Evolutionary conservation across 148 eudicot species (phyloP), one percentile per base, ranked within the genome.

Genomic region (Oxyria digyna): DNA sequence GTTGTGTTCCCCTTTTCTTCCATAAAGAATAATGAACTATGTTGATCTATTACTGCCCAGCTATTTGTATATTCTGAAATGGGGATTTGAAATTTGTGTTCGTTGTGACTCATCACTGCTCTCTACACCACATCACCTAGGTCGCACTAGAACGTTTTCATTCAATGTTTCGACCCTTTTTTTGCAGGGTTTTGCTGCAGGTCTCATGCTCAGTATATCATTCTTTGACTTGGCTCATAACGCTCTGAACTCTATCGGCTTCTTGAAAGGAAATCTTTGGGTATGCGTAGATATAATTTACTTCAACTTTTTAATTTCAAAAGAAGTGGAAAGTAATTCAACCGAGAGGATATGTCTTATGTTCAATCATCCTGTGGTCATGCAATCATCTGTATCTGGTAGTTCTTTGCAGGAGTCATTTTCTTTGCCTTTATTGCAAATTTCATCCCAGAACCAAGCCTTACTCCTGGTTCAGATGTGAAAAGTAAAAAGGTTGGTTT

Each of bases 121-220:
- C 13, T 69, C 14, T 42, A 57, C 69, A n/a, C n/a, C 14, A 27
- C 24, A 52, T 50, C 2, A 26, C 23, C 15, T 62, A 46, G 24
- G 35, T 21, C 64, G 45, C 23, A 67, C 29, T 13, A 29, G 55
- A 14, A 17, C 24, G 0, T 64, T 17, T 62, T 27, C 38, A 62
- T 17, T 46, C 40, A 57, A 31, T 21, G 42, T 59, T 42, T 52
- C 49, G 75, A 42, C 50, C 73, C 72, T n/a, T n/a, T n/a, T 6
- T 24, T 12, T 78, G 75, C 78, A 91, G 97, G 99, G 97, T 55
- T 94, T 94, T 83, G 99, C 99, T 73, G 99, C 97, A 37, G 99
- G 99, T 69, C 97, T 94, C 69, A 94, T 94, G 99, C 84, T 94
- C 79, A 94, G 99, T 81, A 94, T 94, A 79, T 94, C 99, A 45